These are phyloP conservation scores for Luffa aegyptiaca DNA, from an alignment of 306 rosid species.

Conservation along the genomic window DNA sequence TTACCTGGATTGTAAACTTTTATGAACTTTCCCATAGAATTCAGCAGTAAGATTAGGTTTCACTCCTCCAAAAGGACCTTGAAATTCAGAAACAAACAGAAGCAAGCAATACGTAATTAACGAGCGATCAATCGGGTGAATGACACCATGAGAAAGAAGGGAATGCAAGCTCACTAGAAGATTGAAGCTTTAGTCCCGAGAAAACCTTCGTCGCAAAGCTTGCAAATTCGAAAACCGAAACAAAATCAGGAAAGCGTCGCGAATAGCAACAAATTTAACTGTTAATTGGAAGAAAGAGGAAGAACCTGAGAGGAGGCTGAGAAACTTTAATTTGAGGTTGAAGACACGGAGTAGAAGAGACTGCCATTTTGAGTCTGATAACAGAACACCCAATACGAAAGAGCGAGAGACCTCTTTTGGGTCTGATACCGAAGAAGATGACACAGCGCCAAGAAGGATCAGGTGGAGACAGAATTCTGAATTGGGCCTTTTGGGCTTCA, in stretches of 20 bases:
- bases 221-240: slow-evolving; percentile 4
- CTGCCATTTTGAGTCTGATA: slow-evolving; percentile 35
- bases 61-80: slow-evolving; percentile 48
- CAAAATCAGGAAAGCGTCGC: background rate
- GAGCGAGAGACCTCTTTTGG: background rate
- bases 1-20: slow-evolving; percentile 55
- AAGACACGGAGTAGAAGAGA: slow-evolving; percentile 36
- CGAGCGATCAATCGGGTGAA: background rate
- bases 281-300: background rate
- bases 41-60: slow-evolving; percentile 52
- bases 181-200: slow-evolving; percentile 73
- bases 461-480: background rate
- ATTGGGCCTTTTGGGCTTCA: background rate
- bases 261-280: background rate
- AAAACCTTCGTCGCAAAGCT: slow-evolving; percentile 54
- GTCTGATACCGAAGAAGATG: background rate
- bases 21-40: slow-evolving; percentile 60
- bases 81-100: slow-evolving; percentile 7
- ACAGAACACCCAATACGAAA: background rate
- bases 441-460: background rate
- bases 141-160: background rate
- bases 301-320: slow-evolving; percentile 42
- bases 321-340: slow-evolving; percentile 27
- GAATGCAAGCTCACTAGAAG: slow-evolving; percentile 25
- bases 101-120: background rate